These are phyloP conservation scores for Trypanosoma lewisi DNA, from an alignment of 208 protist genomes.

Conservation along the genomic window DNA sequence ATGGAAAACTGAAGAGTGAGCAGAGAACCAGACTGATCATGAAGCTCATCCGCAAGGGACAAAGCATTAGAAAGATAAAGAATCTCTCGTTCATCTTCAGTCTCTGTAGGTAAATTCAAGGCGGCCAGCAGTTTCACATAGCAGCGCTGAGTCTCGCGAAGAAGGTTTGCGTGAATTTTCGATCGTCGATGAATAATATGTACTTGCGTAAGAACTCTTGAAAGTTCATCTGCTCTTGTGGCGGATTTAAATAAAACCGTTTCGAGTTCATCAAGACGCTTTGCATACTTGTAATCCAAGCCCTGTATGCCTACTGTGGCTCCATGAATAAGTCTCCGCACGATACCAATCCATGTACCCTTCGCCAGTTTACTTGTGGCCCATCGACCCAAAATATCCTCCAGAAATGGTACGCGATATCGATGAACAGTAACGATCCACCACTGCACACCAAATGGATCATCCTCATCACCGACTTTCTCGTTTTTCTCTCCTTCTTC, in stretches of 20 bases:
- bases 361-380: slow-evolving; percentile 16
- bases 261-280: slow-evolving; percentile 55
- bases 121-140: slow-evolving; percentile 37
- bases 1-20: slow-evolving; percentile 57
- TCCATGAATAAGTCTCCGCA: slow-evolving; percentile 42
- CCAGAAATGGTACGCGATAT: slow-evolving; percentile 41
- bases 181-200: slow-evolving; percentile 45
- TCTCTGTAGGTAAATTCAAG: slow-evolving; percentile 24
- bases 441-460: slow-evolving; percentile 23
- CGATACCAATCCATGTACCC: slow-evolving; percentile 40
- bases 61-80: slow-evolving; percentile 36
- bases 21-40: slow-evolving; percentile 59
- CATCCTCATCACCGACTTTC: not conserved
- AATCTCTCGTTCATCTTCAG: slow-evolving; percentile 32
- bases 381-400: slow-evolving; percentile 41
- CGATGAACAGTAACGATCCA: slow-evolving; percentile 60
- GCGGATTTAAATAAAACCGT: slow-evolving; percentile 30
- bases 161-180: slow-evolving; percentile 37
- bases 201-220: slow-evolving; percentile 41
- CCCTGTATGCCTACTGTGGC: slow-evolving; percentile 34
- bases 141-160: slow-evolving; percentile 39
- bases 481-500: not conserved
- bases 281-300: slow-evolving; percentile 32
- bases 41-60: slow-evolving; percentile 36
- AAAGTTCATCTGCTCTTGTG: slow-evolving; percentile 21